Percentiles rank a stretch among this genome's conserved stretches.
Conservation (phyloP, 2,329 filamentous ascomycete species). For the Fusarium newnesense region DNA sequence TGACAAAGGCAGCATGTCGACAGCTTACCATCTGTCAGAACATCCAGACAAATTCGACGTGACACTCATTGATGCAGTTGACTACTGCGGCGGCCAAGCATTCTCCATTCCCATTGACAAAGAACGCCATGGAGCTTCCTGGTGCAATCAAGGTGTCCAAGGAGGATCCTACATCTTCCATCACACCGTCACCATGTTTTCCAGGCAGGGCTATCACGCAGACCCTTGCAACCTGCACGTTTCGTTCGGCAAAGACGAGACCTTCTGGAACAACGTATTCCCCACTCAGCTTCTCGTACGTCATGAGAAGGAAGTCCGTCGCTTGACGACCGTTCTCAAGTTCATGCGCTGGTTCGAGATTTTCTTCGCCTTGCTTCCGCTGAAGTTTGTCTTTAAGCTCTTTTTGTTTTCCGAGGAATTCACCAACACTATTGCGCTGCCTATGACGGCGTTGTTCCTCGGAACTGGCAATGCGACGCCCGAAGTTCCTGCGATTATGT, state of each 20-base stretch:
- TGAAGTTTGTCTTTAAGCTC: conserved; percentile 14
- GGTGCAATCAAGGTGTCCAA: conserved; percentile 29
- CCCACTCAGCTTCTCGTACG: conserved; percentile 15
- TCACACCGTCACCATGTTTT: conserved; percentile 31
- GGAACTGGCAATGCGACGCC: conserved; percentile 28
- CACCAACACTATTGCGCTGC: conserved; percentile 24
- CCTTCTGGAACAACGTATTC: conserved; percentile 28
- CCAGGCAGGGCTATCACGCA: conserved; percentile 21
- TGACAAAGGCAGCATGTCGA: conserved; percentile 19
- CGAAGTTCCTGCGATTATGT: conserved; percentile 24
- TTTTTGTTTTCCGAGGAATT: conserved; percentile 29
- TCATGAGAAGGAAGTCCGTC: conserved; percentile 20
- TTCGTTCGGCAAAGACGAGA: conserved; percentile 26
- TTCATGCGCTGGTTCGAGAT: conserved; percentile 32
- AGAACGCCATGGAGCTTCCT: conserved; percentile 26
- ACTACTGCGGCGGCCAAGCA: conserved; percentile 29
- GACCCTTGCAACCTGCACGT: conserved; percentile 26
- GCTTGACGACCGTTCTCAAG: conserved; percentile 24
- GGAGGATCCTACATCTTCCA: conserved; percentile 33
- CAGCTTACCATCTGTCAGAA: conserved; percentile 18
- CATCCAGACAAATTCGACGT: conserved; percentile 28
- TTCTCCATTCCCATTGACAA: conserved; percentile 33
- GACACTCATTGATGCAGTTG: conserved; percentile 25
- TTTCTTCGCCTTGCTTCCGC: conserved; percentile 17
- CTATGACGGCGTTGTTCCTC: conserved; percentile 23